Percentiles rank a stretch among this genome's conserved stretches.
phyloP scores from a whole-genome alignment of 176 grass and related monocot species.

The Aechmea fasciata region DNA sequence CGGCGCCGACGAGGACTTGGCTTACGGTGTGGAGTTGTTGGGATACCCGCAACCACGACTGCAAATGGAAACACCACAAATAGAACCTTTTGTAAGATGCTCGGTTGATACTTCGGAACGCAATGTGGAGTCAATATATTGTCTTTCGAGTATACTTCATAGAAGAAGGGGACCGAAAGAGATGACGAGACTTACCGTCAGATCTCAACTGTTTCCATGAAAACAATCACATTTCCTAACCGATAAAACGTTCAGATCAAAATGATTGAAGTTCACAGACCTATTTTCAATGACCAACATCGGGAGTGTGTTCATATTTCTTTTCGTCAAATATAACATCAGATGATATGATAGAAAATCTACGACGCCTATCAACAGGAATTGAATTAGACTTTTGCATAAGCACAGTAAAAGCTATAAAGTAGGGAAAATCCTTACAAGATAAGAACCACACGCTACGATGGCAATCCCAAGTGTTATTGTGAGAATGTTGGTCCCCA shows the following conservation, averaged over 20 bases:
- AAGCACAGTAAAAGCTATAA: slow-evolving; percentile 4
- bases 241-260: too few species aligned
- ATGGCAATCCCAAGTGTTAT: slow-evolving; percentile 32
- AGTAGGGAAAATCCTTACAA: slow-evolving; percentile 41
- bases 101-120: too few species aligned
- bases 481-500: slow-evolving; percentile 36
- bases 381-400: not conserved
- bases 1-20: slow-evolving; percentile 61
- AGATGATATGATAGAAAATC: not conserved
- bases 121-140: too few species aligned
- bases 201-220: too few species aligned
- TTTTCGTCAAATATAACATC: not conserved
- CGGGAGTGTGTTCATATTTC: too few species aligned
- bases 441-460: slow-evolving; percentile 42
- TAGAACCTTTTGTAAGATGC: not conserved
- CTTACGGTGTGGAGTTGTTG: slow-evolving; percentile 65
- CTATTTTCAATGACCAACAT: too few species aligned
- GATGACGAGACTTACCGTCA: too few species aligned
- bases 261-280: too few species aligned
- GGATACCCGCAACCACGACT: slow-evolving; percentile 82
- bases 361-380: too few species aligned
- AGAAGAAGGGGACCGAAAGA: too few species aligned
- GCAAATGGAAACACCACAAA: slow-evolving; percentile 10
- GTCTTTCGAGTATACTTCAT: too few species aligned
- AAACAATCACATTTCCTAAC: too few species aligned